Evolutionary conservation across 2,329 filamentous ascomycete species (phyloP).

Genomic region (Allantophomopsis cytisporea): DNA sequence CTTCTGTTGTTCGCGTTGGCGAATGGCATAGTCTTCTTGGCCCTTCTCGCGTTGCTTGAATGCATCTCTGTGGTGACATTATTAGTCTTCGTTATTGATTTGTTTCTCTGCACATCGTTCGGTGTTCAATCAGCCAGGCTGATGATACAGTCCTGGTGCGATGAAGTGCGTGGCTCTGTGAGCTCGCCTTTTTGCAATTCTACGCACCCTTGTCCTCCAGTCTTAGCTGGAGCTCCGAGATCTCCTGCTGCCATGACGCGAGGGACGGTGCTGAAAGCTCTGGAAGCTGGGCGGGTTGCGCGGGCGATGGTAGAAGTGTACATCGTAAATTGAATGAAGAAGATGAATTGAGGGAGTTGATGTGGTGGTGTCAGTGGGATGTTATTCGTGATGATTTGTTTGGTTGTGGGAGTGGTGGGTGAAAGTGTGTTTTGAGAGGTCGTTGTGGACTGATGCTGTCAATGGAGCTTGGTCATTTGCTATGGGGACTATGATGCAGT

Average conservation of each 20-base stretch:
- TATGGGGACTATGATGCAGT: too few relatives aligned
- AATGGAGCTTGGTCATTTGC: too few relatives aligned
- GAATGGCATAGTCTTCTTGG: slow-evolving; percentile 73
- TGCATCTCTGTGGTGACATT: slow-evolving; percentile 49
- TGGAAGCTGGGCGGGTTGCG: slow-evolving; percentile 30
- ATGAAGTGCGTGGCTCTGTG: not conserved
- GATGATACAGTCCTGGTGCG: slow-evolving; percentile 75
- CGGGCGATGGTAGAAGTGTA: slow-evolving; percentile 44
- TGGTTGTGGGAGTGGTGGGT: not conserved
- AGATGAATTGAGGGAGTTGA: slow-evolving; percentile 1
- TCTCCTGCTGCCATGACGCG: slow-evolving; percentile 53
- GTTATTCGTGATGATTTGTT: slow-evolving; percentile 4
- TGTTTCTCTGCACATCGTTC: not conserved
- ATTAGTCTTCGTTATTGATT: not conserved
- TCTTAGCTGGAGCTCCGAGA: slow-evolving; percentile 15
- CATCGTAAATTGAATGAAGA: slow-evolving; percentile 33
- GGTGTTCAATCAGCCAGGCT: slow-evolving; percentile 32
- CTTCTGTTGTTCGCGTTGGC: slow-evolving; percentile 83
- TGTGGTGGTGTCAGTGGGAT: slow-evolving; percentile 3
- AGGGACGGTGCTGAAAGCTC: slow-evolving; percentile 25
- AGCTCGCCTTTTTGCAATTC: too few relatives aligned
- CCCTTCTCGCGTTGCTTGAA: slow-evolving; percentile 90
- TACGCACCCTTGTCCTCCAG: slow-evolving; percentile 9
- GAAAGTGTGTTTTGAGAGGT: not conserved
- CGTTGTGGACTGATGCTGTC: too few relatives aligned